These are phyloP conservation scores for Flagelloscypha sp. DNA, from an alignment of 768 basidiomycete genomes.

Conservation along the genomic window DNA sequence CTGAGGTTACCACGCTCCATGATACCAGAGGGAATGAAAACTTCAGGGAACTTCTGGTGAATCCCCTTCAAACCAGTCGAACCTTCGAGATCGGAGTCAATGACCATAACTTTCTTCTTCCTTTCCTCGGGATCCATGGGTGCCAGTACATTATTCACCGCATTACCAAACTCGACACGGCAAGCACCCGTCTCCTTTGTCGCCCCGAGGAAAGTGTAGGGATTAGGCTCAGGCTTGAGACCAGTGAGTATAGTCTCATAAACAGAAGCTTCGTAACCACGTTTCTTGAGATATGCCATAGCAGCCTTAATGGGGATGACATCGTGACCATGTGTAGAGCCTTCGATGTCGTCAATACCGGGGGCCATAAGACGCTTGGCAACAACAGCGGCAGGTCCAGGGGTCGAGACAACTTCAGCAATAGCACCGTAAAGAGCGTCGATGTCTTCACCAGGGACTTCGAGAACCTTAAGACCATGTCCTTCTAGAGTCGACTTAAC, in stretches of 20 bases:
- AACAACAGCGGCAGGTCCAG: slow-evolving; percentile 80
- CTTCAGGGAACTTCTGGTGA: slow-evolving; percentile 85
- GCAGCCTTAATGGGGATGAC: slow-evolving; percentile 79
- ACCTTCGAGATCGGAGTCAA: slow-evolving; percentile 87
- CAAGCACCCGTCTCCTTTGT: slow-evolving; percentile 72
- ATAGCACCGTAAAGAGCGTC: slow-evolving; percentile 70
- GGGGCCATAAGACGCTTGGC: slow-evolving; percentile 63
- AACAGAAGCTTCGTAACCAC: slow-evolving; percentile 45
- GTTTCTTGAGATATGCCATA: slow-evolving; percentile 58
- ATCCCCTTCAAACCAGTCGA: slow-evolving; percentile 85
- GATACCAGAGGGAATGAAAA: slow-evolving; percentile 77
- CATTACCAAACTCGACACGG: slow-evolving; percentile 79
- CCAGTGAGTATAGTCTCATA: slow-evolving; percentile 46
- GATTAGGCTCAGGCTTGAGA: slow-evolving; percentile 50
- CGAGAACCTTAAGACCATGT: slow-evolving; percentile 72
- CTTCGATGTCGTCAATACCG: slow-evolving; percentile 69
- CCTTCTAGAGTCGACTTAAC: slow-evolving; percentile 66
- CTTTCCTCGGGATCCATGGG: slow-evolving; percentile 68
- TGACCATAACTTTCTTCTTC: slow-evolving; percentile 74
- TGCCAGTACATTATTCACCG: slow-evolving; percentile 73
- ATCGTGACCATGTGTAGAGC: slow-evolving; percentile 74
- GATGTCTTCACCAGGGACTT: slow-evolving; percentile 70
- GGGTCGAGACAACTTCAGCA: slow-evolving; percentile 40
- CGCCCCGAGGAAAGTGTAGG: slow-evolving; percentile 62
- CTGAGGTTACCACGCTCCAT: slow-evolving; percentile 83